These are phyloP conservation scores for Dothideomycetes sp. DNA, from an alignment of 2,329 filamentous ascomycete species.

Conservation along the genomic window DNA sequence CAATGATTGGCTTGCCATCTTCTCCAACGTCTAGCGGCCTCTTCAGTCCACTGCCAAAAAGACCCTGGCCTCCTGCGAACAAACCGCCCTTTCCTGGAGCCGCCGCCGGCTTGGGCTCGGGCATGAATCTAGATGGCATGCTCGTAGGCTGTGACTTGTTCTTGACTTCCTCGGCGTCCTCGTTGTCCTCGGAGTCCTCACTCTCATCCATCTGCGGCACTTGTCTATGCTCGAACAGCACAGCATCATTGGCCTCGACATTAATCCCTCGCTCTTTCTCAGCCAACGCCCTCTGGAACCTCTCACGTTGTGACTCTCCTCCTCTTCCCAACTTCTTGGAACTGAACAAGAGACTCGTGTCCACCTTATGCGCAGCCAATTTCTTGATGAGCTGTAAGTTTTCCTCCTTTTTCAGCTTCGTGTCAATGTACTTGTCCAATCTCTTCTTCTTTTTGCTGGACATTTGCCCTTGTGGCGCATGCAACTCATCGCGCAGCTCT, in stretches of 20 bases:
- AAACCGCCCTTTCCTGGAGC: constrained; percentile 2
- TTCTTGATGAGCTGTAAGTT: constrained; percentile 76
- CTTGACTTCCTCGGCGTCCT: constrained; percentile 13
- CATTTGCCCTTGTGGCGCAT: constrained; percentile 45
- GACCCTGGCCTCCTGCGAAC: not conserved
- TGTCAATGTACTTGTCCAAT: constrained; percentile 68
- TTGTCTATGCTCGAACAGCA: constrained; percentile 43
- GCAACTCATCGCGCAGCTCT: constrained; percentile 45
- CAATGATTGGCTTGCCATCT: constrained; percentile 70
- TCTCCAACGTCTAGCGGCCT: constrained; percentile 73
- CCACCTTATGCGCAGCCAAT: constrained; percentile 67
- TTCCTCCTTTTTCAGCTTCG: constrained; percentile 89
- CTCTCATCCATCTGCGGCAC: constrained; percentile 11
- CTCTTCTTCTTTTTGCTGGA: constrained; percentile 59
- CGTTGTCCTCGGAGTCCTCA: constrained; percentile 18
- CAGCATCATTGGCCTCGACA: constrained; percentile 40
- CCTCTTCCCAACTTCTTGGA: constrained; percentile 66
- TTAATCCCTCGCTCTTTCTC: constrained; percentile 58
- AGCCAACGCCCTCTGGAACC: constrained; percentile 52
- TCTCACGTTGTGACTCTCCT: constrained; percentile 62
- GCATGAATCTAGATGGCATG: not conserved
- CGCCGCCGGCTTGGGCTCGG: constrained; percentile 5
- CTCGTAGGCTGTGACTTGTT: not conserved
- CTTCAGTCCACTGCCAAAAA: constrained; percentile 71
- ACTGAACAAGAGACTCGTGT: constrained; percentile 72